Percentiles rank a stretch among this genome's conserved stretches.
phyloP scores from a whole-genome alignment of 768 basidiomycete genomes.

The Hortiboletus flavorubellus region DNA sequence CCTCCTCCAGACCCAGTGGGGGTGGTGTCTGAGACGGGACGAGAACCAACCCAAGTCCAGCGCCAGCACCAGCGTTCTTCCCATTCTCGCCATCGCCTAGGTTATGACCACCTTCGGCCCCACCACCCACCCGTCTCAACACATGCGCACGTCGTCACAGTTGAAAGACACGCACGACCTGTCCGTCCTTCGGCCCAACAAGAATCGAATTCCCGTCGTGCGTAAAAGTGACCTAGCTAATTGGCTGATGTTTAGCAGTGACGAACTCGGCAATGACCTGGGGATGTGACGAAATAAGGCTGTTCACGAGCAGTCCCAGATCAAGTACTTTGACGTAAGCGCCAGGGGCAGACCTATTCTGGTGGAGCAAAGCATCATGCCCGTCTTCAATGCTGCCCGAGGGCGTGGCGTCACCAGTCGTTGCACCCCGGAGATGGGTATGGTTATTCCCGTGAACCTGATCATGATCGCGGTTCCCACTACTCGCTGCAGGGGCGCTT shows the following conservation, averaged over 20 bases:
- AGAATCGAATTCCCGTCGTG: constrained; percentile 50
- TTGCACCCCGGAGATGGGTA: constrained; percentile 10
- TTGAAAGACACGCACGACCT: constrained; percentile 48
- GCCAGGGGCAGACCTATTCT: constrained; percentile 28
- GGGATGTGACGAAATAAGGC: constrained; percentile 20
- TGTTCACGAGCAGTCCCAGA: constrained; percentile 36
- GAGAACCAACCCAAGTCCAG: constrained; percentile 19
- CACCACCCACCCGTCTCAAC: constrained; percentile 12
- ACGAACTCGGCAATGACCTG: constrained; percentile 46
- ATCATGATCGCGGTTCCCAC: constrained; percentile 13
- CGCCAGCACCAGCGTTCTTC: not conserved
- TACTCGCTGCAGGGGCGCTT: constrained; percentile 53
- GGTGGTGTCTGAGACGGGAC: constrained; percentile 1
- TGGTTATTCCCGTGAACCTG: constrained; percentile 1
- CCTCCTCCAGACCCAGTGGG: constrained; percentile 5
- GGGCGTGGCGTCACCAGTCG: constrained; percentile 9
- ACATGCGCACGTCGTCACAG: constrained; percentile 29
- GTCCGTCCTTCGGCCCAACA: constrained; percentile 54
- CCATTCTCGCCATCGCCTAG: not conserved
- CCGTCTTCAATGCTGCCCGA: constrained; percentile 12
- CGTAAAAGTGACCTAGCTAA: constrained; percentile 49
- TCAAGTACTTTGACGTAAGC: constrained; percentile 58
- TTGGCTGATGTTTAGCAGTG: constrained; percentile 44
- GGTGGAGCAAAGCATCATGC: constrained; percentile 3
- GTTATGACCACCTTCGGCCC: not conserved